Base-by-base conservation (phyloP, 768 basidiomycete genomes). In the Cyclocybe aegerita region DNA sequence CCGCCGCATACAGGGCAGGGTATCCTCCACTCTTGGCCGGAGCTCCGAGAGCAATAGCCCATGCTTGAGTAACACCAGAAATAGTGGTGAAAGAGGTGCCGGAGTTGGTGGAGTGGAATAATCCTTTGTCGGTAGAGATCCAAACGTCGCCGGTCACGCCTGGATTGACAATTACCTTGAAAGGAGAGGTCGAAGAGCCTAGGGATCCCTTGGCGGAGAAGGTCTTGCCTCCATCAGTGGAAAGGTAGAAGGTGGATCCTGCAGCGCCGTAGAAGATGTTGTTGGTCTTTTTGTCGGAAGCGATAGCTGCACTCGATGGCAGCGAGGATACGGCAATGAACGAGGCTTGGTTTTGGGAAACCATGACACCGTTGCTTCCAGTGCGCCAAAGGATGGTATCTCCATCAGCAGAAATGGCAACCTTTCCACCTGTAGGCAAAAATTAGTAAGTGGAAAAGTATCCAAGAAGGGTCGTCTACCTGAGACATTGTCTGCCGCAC, bases 341-440 rank as follows among this genome's bases (percentile, higher is more conserved):
- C 1, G 78, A 44, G 37, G 67, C 70, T 4, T 73, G 74, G 54
- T 73, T 75, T 43, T 77, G 75, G 8, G 82, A 84, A 3, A 83
- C 77, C 50, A 74, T 63, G 16, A 82, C 74, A 33, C 81, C 79
- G 40, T 76, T 74, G 35, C 65, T 56, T 10, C 62, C 63, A 9
- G 79, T 80, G 42, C 73, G 64, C 84, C 83, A 85, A 16, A 86
- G 74, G 29, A 85, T 76, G 35, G 77, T 79, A 58, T 76, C 75
- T 2, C 75, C 82, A 55, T 78, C 67, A 1, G 83, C 83, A 32
- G 79, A 80, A 34, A 77, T 59, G 9, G 78, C 70, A 16, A 77
- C 70, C 58, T 75, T 73, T 36, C 71, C 71, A 33, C 70, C 70
- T 66, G 32, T 4, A 35, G 36, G 12, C 50, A 54, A 9, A 9